Percentiles rank a stretch among this genome's conserved stretches.
These are phyloP conservation scores for Eurotiales sp. DNA, from an alignment of 2,329 filamentous ascomycete genomes.

Conservation along the genomic window DNA sequence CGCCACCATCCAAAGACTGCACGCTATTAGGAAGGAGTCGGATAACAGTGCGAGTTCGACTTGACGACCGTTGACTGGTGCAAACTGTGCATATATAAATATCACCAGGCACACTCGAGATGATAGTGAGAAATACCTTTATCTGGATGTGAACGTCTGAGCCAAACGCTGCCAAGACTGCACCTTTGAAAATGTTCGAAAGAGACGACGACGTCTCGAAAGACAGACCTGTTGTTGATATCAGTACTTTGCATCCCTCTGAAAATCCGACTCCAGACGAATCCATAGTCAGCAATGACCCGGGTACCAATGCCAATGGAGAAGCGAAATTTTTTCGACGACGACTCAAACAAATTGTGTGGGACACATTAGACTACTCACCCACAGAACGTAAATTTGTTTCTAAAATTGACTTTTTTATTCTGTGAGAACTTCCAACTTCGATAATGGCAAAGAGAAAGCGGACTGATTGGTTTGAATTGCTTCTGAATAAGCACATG, in stretches of 20 bases:
- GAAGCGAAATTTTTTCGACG: background rate
- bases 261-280: background rate
- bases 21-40: background rate
- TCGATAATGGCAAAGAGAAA: background rate
- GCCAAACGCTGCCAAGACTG: background rate
- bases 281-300: background rate
- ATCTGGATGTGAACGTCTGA: background rate
- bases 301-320: background rate
- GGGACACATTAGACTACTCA: conserved; percentile 9
- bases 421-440: background rate
- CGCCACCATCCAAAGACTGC: background rate
- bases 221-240: background rate
- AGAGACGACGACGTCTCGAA: background rate
- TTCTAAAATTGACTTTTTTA: conserved; percentile 10
- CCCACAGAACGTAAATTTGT: conserved; percentile 8
- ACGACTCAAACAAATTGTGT: conserved; percentile 3
- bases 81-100: background rate
- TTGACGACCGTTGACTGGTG: too few species aligned
- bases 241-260: background rate
- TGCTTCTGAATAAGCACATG: conserved; percentile 1
- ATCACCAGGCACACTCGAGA: background rate
- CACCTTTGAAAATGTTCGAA: background rate
- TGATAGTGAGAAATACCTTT: background rate
- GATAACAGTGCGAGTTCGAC: conserved; percentile 1
- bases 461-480: background rate